Conservation (phyloP, 306 rosid genomes). For the Malus sieversii region DNA sequence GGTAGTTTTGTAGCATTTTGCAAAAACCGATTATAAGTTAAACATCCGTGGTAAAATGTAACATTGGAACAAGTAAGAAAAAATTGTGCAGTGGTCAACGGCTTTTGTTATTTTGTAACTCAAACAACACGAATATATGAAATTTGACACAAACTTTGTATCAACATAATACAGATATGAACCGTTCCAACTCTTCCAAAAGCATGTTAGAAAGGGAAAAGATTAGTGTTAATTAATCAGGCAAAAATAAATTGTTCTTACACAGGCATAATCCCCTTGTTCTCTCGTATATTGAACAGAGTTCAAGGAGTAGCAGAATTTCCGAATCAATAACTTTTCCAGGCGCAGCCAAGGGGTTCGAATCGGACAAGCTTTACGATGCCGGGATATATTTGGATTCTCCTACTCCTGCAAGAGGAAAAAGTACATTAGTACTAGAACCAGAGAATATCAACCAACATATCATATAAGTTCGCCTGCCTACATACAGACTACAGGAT, state of each 20-base stretch:
- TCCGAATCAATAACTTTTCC: not conserved
- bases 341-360: not conserved
- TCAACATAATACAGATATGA: not conserved
- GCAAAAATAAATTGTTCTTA: not conserved
- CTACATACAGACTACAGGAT: not conserved
- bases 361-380: not conserved
- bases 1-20: no score
- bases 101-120: not conserved
- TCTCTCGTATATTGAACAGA: not conserved
- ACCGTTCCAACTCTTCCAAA: not conserved
- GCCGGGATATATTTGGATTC: not conserved
- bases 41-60: no score
- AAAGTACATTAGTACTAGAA: not conserved
- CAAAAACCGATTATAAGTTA: no score
- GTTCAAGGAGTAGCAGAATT: not conserved
- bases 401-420: slow-evolving; percentile 5
- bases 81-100: not conserved
- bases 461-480: no score
- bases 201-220: not conserved
- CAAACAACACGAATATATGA: not conserved
- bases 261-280: not conserved
- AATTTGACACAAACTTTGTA: not conserved
- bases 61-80: no score
- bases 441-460: not conserved
- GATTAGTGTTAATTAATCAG: not conserved